Evolutionary conservation across 2,329 filamentous ascomycete species (phyloP).

Genomic region (Colletotrichum ledebouriae): DNA sequence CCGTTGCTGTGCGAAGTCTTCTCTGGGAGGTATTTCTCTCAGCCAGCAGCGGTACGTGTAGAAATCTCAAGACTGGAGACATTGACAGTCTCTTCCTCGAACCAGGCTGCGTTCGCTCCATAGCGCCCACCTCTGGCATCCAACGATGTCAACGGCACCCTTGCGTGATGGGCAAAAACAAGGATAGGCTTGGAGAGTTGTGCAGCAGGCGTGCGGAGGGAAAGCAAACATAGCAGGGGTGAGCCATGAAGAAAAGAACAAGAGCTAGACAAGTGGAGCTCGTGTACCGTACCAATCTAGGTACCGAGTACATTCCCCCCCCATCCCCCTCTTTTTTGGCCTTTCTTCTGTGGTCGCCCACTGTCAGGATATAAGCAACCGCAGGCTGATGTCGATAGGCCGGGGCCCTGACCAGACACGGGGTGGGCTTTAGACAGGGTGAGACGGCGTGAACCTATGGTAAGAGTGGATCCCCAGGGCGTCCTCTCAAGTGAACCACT

Average conservation of each 20-base stretch:
- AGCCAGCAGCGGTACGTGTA: no score
- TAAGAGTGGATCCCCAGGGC: slow-evolving; percentile 17
- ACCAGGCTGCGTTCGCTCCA: slow-evolving; percentile 25
- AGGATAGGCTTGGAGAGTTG: slow-evolving; percentile 7
- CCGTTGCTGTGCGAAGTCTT: no score
- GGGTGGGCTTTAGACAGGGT: slow-evolving; percentile 9
- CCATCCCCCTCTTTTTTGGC: neutral
- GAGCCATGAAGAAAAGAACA: slow-evolving; percentile 4
- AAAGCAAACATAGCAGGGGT: neutral
- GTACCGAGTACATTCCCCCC: neutral
- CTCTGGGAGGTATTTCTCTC: neutral
- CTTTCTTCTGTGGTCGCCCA: neutral
- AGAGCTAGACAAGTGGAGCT: slow-evolving; percentile 8
- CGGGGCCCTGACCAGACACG: neutral
- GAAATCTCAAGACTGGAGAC: neutral
- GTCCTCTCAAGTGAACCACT: slow-evolving; percentile 32
- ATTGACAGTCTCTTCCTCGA: slow-evolving; percentile 5
- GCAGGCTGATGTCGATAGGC: slow-evolving; percentile 19
- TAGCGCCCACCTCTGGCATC: slow-evolving; percentile 18
- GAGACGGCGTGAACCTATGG: slow-evolving; percentile 17
- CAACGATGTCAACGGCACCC: slow-evolving; percentile 33
- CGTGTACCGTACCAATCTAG: neutral
- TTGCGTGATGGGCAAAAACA: slow-evolving; percentile 11
- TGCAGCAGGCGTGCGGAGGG: neutral
- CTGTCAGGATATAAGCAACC: slow-evolving; percentile 35